Conservation (phyloP, 805 yeast species). For the Metschnikowia noctiluminum region DNA sequence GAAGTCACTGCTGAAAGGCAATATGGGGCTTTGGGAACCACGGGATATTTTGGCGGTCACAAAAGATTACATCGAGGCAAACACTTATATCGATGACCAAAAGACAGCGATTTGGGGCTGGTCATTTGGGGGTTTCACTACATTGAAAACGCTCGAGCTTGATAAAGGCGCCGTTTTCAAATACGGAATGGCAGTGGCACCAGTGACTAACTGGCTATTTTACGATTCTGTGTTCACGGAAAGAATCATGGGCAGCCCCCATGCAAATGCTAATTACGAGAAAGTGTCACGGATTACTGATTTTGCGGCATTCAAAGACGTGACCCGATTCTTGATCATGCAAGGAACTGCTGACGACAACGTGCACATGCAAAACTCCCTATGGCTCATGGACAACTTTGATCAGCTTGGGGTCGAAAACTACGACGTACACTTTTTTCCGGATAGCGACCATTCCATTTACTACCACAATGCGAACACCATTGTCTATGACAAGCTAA, state of each 20-base stretch:
- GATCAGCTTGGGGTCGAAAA: constrained; percentile 55
- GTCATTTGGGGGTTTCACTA: constrained; percentile 82
- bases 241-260: constrained; percentile 63
- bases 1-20: constrained; percentile 51
- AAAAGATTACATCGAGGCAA: constrained; percentile 44
- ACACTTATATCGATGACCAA: constrained; percentile 47
- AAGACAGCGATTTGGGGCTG: constrained; percentile 80
- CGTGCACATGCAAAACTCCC: constrained; percentile 73
- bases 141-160: constrained; percentile 68
- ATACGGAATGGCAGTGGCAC: constrained; percentile 81
- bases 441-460: constrained; percentile 90
- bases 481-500: constrained; percentile 68
- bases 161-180: constrained; percentile 63
- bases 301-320: constrained; percentile 43
- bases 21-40: constrained; percentile 76
- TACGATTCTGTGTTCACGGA: constrained; percentile 82
- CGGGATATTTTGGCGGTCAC: constrained; percentile 57
- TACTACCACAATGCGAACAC: constrained; percentile 72
- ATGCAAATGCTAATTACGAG: constrained; percentile 44
- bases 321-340: constrained; percentile 60
- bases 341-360: constrained; percentile 87
- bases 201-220: constrained; percentile 74
- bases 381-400: constrained; percentile 57
- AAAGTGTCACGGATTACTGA: constrained; percentile 40
- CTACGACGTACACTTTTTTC: constrained; percentile 84